Percentiles rank a stretch among this genome's conserved stretches.
Conservation (phyloP, 2,329 filamentous ascomycete genomes). For the Ophiocordyceps camponoti-floridani region DNA sequence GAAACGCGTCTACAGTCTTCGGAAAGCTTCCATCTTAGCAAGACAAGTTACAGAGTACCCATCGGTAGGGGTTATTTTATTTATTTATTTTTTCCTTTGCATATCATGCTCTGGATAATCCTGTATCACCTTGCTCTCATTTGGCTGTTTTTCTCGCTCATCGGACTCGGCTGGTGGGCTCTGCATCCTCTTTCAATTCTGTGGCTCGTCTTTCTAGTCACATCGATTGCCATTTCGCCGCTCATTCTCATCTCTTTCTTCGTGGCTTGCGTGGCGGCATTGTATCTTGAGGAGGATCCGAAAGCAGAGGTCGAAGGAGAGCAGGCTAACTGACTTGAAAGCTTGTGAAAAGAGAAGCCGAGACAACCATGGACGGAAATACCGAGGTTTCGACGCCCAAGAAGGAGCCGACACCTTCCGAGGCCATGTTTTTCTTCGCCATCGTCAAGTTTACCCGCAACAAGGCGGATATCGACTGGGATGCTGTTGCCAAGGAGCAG, state of each 20-base stretch:
- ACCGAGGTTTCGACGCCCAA: conserved; percentile 3
- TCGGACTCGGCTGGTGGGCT: neutral
- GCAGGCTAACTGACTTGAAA: no score
- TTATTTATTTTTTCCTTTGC: no score
- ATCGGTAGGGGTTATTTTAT: no score
- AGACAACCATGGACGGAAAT: conserved; percentile 12
- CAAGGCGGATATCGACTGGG: conserved; percentile 30
- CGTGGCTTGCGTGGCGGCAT: neutral
- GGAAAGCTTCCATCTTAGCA: no score
- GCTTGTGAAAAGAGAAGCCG: no score
- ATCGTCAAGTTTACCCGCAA: conserved; percentile 24
- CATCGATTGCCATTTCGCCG: neutral
- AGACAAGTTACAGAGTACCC: no score
- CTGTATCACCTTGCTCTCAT: neutral
- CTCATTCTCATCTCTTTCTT: neutral
- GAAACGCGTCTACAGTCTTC: no score
- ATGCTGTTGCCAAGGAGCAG: conserved; percentile 20
- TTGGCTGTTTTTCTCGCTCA: neutral
- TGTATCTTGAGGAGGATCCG: neutral
- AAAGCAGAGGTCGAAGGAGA: no score
- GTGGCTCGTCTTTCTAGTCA: neutral
- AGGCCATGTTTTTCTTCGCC: conserved; percentile 25
- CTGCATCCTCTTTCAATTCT: neutral
- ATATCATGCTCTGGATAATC: neutral
- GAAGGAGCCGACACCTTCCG: conserved; percentile 19